Base-by-base conservation (phyloP, 495 filamentous ascomycete species). In the Neurospora cerealis region DNA sequence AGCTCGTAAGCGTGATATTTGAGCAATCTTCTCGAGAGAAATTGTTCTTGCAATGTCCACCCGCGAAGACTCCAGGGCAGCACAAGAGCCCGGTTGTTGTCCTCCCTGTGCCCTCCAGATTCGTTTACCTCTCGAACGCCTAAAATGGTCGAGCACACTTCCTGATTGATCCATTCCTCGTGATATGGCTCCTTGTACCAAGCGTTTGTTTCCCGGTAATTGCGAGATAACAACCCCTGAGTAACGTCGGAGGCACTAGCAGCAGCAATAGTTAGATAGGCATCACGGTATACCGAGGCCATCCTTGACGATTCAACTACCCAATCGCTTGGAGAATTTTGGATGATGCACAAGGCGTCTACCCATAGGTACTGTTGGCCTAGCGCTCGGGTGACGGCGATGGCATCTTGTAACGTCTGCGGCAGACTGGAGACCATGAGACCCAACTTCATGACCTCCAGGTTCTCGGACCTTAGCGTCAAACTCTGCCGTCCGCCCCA, bases 241-340 rank as follows among this genome's bases (percentile, higher is more conserved):
- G 44, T 39, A 7, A 66, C 41, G 38, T 38, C 71, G 7, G 71
- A 60, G 7, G 74, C 71, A 17, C 71, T 60, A 21, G 71, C 46
- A 3, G 62, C 60, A 10, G 74, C 71, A 13, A 75, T 32, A 17
- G 74, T 75, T 6, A 75, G 60, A 6, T 69, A 73, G 21, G 74
- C 71, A 7, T 21, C 11, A 21, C 54, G 60, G 62, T 75, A 75
- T n/a, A 75, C 39, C 24, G 71, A 74, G 28, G 74, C 71, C 74
- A 75, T 73, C 28, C 19, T 34, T 0, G 71, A 71, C 3, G 74
- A 73, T 46, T 75, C 74, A 6, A 70, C n/a, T 69, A 73, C 41
- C 74, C 74, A 73, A 40, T 75, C 71, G 9, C 13, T 34, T 62
- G 54, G 54, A 17, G 54, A 69, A 15, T 73, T 17, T 70, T 73